Conservation (phyloP, 192 early-diverging fungal genomes). For the Backusella macrospora region DNA sequence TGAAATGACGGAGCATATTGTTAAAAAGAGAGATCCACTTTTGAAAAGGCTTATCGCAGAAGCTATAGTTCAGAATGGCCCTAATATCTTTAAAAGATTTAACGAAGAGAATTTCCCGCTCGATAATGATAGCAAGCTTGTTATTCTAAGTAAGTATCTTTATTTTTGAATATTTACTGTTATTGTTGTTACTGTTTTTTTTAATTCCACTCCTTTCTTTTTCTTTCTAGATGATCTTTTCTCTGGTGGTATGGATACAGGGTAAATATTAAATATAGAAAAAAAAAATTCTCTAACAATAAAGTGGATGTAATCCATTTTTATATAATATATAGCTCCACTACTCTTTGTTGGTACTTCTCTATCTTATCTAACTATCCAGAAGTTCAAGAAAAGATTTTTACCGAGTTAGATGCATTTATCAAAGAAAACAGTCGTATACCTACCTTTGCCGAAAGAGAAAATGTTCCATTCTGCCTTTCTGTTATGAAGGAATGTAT, state of each 20-base stretch:
- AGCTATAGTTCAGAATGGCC: neutral
- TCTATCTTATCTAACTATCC: conserved; percentile 24
- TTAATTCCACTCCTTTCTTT: neutral
- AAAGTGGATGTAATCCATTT: neutral
- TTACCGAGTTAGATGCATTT: conserved; percentile 21
- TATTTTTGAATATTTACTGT: neutral
- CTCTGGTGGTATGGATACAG: conserved; percentile 18
- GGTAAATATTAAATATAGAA: neutral
- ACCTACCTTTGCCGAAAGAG: conserved; percentile 5
- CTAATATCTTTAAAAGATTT: neutral
- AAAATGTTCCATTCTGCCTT: conserved; percentile 18
- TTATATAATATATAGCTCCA: neutral
- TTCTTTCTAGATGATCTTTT: conserved; percentile 16
- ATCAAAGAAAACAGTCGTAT: neutral
- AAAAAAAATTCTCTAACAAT: neutral
- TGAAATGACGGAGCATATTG: conserved; percentile 2
- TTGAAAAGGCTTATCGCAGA: neutral
- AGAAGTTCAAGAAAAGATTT: conserved; percentile 21
- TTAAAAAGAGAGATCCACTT: neutral
- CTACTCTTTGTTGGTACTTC: conserved; percentile 23
- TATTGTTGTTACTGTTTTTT: too few species aligned
- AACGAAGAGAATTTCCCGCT: neutral
- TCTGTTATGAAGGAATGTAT: conserved; percentile 30
- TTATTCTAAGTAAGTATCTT: conserved; percentile 4
- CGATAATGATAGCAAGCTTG: neutral